These are phyloP conservation scores for Spathaspora passalidarum DNA, from an alignment of 805 yeast genomes.

Conservation along the genomic window DNA sequence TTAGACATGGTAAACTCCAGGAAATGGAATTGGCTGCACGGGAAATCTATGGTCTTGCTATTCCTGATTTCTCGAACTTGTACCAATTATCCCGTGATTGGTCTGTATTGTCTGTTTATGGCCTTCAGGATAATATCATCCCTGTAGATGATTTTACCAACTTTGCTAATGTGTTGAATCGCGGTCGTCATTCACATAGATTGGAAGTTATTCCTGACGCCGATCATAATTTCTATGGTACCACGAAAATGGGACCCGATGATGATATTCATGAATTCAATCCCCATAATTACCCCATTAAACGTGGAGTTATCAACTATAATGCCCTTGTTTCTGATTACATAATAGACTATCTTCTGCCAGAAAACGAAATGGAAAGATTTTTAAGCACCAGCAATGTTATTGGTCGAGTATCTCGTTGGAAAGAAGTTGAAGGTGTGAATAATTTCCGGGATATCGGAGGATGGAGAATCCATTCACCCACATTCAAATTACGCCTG, in stretches of 20 bases:
- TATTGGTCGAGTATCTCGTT: conserved; percentile 47
- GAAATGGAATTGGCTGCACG: conserved; percentile 40
- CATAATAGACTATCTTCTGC: conserved; percentile 47
- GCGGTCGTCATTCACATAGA: conserved; percentile 48
- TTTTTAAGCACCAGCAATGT: conserved; percentile 38
- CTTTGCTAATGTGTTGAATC: conserved; percentile 55
- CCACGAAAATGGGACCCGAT: conserved; percentile 30
- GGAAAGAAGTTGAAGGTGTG: conserved; percentile 65
- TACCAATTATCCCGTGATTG: conserved; percentile 42
- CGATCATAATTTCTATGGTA: conserved; percentile 78
- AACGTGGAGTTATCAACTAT: conserved; percentile 53
- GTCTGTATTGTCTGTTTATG: conserved; percentile 67
- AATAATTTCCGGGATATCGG: conserved; percentile 78
- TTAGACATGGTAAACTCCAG: conserved; percentile 50
- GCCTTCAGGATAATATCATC: conserved; percentile 62
- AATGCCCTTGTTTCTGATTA: conserved; percentile 49
- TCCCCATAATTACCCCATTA: conserved; percentile 43
- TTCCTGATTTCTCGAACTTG: conserved; percentile 44
- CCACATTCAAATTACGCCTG: conserved; percentile 18
- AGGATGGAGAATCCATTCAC: conserved; percentile 53
- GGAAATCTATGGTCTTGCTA: conserved; percentile 52
- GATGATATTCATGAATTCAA: conserved; percentile 29
- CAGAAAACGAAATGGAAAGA: conserved; percentile 50
- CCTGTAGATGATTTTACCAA: conserved; percentile 60
- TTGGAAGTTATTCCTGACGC: conserved; percentile 62